A percentile compares a stretch with the other conserved stretches of the same genome.
phyloP scores from a whole-genome alignment of 2,329 filamentous ascomycete genomes.

The Penicillium griseofulvum region DNA sequence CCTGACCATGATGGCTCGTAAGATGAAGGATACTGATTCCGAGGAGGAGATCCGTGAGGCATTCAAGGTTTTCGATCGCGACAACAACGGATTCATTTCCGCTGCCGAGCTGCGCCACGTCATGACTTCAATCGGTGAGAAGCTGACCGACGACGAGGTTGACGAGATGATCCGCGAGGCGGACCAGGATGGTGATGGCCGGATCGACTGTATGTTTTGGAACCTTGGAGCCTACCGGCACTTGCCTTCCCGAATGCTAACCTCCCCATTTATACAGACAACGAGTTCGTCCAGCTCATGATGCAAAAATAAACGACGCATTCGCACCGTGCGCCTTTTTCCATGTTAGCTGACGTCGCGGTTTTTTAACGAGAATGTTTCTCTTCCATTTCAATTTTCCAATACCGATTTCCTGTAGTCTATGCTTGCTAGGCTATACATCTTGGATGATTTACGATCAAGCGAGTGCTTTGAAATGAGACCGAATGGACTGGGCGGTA shows the following conservation, averaged over 20 bases:
- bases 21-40: constrained; percentile 92
- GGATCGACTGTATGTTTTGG: constrained; percentile 72
- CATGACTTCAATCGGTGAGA: constrained; percentile 90
- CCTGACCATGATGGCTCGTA: constrained; percentile 89
- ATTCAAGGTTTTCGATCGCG: constrained; percentile 87
- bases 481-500: constrained; percentile 10
- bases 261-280: constrained; percentile 57
- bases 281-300: constrained; percentile 92
- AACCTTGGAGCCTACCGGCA: background rate
- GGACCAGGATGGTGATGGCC: constrained; percentile 83
- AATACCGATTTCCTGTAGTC: constrained; percentile 29
- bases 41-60: constrained; percentile 88
- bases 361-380: constrained; percentile 24
- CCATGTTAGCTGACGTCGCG: constrained; percentile 31
- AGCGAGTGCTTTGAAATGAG: constrained; percentile 24
- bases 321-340: constrained; percentile 25
- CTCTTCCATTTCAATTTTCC: constrained; percentile 23
- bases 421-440: constrained; percentile 22
- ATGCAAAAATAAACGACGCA: constrained; percentile 75
- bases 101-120: constrained; percentile 84
- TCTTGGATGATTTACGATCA: constrained; percentile 24
- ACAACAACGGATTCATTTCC: constrained; percentile 90
- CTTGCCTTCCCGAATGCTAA: constrained; percentile 22
- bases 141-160: constrained; percentile 85
- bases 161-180: constrained; percentile 93